Percentiles rank a stretch among this genome's conserved stretches.
Evolutionary conservation across 805 yeast species (phyloP).

Genomic region (Starmerella tilneyi): DNA sequence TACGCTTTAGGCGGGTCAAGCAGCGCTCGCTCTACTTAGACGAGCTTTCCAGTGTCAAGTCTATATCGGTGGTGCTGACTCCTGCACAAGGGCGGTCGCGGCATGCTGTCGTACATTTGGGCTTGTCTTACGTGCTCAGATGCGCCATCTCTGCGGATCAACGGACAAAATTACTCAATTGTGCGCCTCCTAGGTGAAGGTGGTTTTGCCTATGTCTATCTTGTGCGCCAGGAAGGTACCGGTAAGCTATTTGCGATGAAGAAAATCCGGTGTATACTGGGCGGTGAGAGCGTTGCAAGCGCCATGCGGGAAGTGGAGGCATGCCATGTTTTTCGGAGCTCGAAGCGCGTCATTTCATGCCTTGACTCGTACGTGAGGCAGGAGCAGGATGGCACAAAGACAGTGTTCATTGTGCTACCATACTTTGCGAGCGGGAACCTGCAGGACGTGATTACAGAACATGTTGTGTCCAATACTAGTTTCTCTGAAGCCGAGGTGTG

Average conservation of each 20-base stretch:
- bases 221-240: constrained; percentile 46
- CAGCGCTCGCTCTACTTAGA: too few relatives aligned
- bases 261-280: constrained; percentile 79
- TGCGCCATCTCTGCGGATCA: constrained; percentile 51
- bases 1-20: too few relatives aligned
- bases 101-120: constrained; percentile 16
- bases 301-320: constrained; percentile 72
- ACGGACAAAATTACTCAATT: constrained; percentile 52
- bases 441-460: constrained; percentile 65
- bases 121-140: constrained; percentile 35
- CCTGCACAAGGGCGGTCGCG: too few relatives aligned
- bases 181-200: constrained; percentile 78
- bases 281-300: constrained; percentile 58
- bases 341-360: constrained; percentile 54
- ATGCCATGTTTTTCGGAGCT: constrained; percentile 54
- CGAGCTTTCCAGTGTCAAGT: too few relatives aligned
- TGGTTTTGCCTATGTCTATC: constrained; percentile 76
- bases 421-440: constrained; percentile 62
- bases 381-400: constrained; percentile 69
- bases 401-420: constrained; percentile 71
- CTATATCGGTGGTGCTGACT: too few relatives aligned
- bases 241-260: constrained; percentile 59
- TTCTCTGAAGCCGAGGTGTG: constrained; percentile 59
- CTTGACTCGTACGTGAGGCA: constrained; percentile 63
- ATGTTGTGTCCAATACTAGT: constrained; percentile 44